Evolutionary conservation across 495 filamentous ascomycete species (phyloP), one percentile per base, ranked within the genome.

Genomic region (Hypoxylon fuscum): DNA sequence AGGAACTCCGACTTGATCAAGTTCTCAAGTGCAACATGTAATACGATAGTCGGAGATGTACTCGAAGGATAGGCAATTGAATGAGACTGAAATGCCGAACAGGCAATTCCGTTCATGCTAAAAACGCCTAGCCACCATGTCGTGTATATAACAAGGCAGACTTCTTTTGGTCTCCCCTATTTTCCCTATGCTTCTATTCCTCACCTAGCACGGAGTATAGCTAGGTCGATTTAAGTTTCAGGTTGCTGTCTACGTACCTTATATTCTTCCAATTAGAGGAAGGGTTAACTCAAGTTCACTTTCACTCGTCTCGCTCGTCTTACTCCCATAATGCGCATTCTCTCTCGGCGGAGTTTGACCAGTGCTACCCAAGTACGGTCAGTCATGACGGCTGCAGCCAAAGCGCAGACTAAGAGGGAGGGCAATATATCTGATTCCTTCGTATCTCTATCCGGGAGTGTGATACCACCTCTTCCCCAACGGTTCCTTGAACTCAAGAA

Each of bases 381-480:
- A 12, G 29, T 64, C 7, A 52, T 56, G 49, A 68, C 49, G 46
- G 29, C 63, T 9, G 52, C 58, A 0, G 44, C 51, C 27, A 55
- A 54, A 4, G 41, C 38, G 3, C 57, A 59, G 31, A 31, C 23
- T 8, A 81, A 80, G 62, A 69, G 75, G 7, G 77, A 79, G 51
- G 92, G 92, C 3, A 88, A 95, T 69, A 96, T 96, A 46, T 92
- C 90, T 0, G 90, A 89, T 55, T 84, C 92, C 5, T 96, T 96
- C 54, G 88, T 88, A 2, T 93, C 90, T 14, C 79, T 96, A 22
- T 90, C 90, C 0, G 89, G 90, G 11, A 79, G 81, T 25, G 74
- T 82, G 15, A 79, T 83, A 3, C 70, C 82, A 35, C 88, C 90
- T 3, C 80, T 96, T 1, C 87, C 90, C 0, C 71, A 83, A 35